Evolutionary conservation across 805 yeast species (phyloP), one percentile per base, ranked within the genome.

Genomic region (Candida sphagnicola): DNA sequence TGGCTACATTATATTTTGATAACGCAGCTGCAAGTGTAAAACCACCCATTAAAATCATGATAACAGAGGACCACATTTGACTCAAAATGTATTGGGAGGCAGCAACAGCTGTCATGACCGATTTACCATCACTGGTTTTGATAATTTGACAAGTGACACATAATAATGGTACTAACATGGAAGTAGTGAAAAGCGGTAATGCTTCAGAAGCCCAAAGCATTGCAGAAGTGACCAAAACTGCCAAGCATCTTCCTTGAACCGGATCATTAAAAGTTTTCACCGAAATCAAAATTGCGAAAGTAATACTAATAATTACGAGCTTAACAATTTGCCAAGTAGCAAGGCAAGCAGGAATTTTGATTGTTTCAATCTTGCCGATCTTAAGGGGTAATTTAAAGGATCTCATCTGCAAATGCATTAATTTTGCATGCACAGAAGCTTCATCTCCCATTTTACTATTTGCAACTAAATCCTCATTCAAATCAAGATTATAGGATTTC

Each of bases 61-160:
- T 87, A 12, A 89, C 95, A 2, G 96, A 87, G 5, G 90, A 81
- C 97, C 97, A 91, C 98, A 91, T 91, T 14, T 89, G 70, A 1
- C 87, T 70, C 46, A 93, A 77, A 38, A 91, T 86, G 54, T 74
- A 86, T 50, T 80, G 78, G 0, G 95, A 75, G 1, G 97, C 90
- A 5, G 76, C 85, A 0, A 77, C 65, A 2, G 91, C 82, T 1
- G 54, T 45, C 73, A 90, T 67, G 0, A 79, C 70, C 16, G 65
- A 61, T 10, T 73, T 72, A 4, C 44, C 10, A 8, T 60, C 62
- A 34, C 58, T 61, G n/a, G 61, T 54, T 51, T 78, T 80, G 67
- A 59, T 67, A 55, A 72, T 72, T 39, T 66, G 62, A 50, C 75
- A 72, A 23, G 64, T 59, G 23, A 74, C 77, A 32, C 62, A 60